phyloP scores from a whole-genome alignment of 257 asterid species.

The Fraxinus pennsylvanica region DNA sequence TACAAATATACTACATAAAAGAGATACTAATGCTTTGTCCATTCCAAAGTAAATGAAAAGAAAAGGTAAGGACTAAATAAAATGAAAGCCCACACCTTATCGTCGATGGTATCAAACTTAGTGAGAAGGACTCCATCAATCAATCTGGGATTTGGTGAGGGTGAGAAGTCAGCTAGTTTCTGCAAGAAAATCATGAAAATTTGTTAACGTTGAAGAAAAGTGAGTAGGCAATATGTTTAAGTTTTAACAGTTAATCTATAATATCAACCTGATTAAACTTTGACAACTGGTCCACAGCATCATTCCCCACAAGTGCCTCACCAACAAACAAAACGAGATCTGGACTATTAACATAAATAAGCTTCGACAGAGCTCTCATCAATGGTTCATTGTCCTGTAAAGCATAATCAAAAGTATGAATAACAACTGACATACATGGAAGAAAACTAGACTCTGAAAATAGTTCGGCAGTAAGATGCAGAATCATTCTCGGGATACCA shows the following conservation, averaged over 20 bases:
- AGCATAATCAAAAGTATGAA: not conserved
- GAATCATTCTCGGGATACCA: too few species aligned
- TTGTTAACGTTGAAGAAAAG: not conserved
- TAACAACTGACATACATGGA: too few species aligned
- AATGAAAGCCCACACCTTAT: constrained; percentile 56
- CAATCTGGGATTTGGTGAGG: constrained; percentile 79
- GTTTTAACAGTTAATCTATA: not conserved
- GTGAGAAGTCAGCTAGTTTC: constrained; percentile 94
- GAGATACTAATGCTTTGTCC: too few species aligned
- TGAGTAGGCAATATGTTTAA: not conserved
- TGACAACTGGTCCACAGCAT: constrained; percentile 89
- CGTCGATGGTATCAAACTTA: constrained; percentile 93
- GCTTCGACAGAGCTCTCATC: constrained; percentile 99
- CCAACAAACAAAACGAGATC: constrained; percentile 91
- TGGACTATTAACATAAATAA: constrained; percentile 77
- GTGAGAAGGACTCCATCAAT: constrained; percentile 94
- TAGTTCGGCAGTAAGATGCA: not conserved
- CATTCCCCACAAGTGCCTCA: constrained; percentile 98
- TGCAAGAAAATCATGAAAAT: constrained; percentile 31
- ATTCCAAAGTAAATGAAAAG: too few species aligned
- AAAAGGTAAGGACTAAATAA: too few species aligned
- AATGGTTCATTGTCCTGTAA: constrained; percentile 91
- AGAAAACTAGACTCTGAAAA: not conserved
- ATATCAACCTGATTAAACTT: constrained; percentile 81
- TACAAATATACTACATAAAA: too few species aligned